Conservation (phyloP, 345 rosid genomes). For the Murraya koenigii region DNA sequence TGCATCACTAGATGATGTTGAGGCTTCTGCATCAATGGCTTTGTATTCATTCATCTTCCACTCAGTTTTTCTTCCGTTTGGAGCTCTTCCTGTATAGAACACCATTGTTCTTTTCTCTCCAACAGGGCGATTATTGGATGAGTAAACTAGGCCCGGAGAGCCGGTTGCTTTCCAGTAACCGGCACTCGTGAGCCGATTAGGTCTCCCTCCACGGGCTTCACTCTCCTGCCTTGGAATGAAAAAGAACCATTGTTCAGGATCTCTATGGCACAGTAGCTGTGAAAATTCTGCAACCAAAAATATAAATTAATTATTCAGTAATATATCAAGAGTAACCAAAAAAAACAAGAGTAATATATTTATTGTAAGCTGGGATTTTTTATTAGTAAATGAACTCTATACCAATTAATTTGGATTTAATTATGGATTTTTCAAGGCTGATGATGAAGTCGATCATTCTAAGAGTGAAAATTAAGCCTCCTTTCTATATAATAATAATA, state of each 20-base stretch:
- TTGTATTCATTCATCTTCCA: slow-evolving; percentile 55
- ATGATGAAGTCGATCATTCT: no score
- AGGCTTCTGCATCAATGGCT: slow-evolving; percentile 22
- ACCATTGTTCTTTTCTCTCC: slow-evolving; percentile 49
- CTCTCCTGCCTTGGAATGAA: slow-evolving; percentile 42
- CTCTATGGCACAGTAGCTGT: slow-evolving; percentile 26
- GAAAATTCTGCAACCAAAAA: slow-evolving; percentile 27
- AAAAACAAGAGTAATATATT: background rate
- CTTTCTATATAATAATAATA: no score
- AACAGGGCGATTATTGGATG: slow-evolving; percentile 22
- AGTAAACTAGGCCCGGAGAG: slow-evolving; percentile 36
- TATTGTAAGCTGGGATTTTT: background rate
- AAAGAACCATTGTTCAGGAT: slow-evolving; percentile 50
- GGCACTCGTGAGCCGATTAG: slow-evolving; percentile 31
- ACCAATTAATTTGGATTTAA: no score
- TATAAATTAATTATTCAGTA: background rate
- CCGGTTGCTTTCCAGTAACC: slow-evolving; percentile 57
- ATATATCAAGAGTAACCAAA: background rate
- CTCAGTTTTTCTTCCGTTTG: slow-evolving; percentile 39
- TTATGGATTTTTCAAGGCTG: no score
- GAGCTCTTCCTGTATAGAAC: slow-evolving; percentile 49
- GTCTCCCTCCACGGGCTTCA: slow-evolving; percentile 42
- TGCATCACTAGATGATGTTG: slow-evolving; percentile 3
- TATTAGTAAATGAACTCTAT: no score
- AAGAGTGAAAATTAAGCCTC: no score